phyloP scores from a whole-genome alignment of 306 rosid genomes.

The Rubus parviflorus region DNA sequence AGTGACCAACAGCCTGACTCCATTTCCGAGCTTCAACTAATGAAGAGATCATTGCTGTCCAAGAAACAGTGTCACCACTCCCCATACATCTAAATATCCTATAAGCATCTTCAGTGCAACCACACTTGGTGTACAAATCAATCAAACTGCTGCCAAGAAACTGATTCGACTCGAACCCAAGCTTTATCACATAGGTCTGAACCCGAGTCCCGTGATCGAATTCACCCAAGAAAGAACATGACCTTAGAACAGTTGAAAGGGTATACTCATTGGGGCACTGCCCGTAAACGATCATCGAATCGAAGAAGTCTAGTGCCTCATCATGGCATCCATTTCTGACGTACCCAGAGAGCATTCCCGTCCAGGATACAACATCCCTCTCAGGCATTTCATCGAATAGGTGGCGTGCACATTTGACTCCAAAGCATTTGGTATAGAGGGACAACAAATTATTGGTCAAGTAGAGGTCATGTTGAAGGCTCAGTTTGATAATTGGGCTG shows the following conservation, averaged over 20 bases:
- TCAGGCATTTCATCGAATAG: slow-evolving; percentile 74
- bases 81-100: slow-evolving; percentile 37
- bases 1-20: slow-evolving; percentile 45
- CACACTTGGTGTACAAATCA: slow-evolving; percentile 54
- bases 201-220: slow-evolving; percentile 39
- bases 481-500: slow-evolving; percentile 60
- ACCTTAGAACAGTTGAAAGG: slow-evolving; percentile 47
- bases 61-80: slow-evolving; percentile 52
- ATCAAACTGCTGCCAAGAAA: slow-evolving; percentile 48
- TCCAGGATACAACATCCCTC: slow-evolving; percentile 71
- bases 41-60: slow-evolving; percentile 70
- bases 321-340: slow-evolving; percentile 37
- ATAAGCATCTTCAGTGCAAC: slow-evolving; percentile 36
- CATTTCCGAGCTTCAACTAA: slow-evolving; percentile 47
- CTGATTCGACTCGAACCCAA: slow-evolving; percentile 48
- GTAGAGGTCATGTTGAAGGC: slow-evolving; percentile 54
- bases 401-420: slow-evolving; percentile 49
- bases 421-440: slow-evolving; percentile 55
- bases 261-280: slow-evolving; percentile 58
- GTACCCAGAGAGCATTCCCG: slow-evolving; percentile 53
- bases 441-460: slow-evolving; percentile 52
- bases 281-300: slow-evolving; percentile 43
- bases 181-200: slow-evolving; percentile 56
- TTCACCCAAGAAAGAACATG: slow-evolving; percentile 50
- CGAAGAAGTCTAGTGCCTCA: slow-evolving; percentile 54